A percentile compares a stretch with the other conserved stretches of the same genome.
phyloP scores from a whole-genome alignment of 805 yeast species.

The Ogataea methylovora region DNA sequence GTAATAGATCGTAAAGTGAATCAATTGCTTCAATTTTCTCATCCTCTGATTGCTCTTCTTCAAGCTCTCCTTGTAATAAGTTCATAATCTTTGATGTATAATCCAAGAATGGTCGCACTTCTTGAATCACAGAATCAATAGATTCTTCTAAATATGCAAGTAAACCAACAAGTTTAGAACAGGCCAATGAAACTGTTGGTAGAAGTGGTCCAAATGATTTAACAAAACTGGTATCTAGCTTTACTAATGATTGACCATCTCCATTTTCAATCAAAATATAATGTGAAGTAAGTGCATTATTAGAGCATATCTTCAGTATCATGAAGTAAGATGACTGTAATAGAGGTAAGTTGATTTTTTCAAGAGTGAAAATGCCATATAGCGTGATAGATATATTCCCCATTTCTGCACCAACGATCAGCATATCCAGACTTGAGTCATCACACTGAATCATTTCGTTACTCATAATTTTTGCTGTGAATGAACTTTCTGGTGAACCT shows the following conservation, averaged over 20 bases:
- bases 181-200: constrained; percentile 24
- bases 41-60: constrained; percentile 2
- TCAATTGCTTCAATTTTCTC: constrained; percentile 24
- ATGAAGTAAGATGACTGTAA: constrained; percentile 8
- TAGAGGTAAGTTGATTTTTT: constrained; percentile 14
- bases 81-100: constrained; percentile 27
- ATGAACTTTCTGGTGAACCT: constrained; percentile 3
- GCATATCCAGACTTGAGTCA: constrained; percentile 19
- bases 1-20: constrained; percentile 37
- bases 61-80: constrained; percentile 28
- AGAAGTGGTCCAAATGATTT: constrained; percentile 20
- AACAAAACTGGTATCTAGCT: constrained; percentile 20
- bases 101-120: constrained; percentile 29
- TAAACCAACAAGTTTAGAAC: constrained; percentile 28
- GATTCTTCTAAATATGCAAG: constrained; percentile 27
- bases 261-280: constrained; percentile 15
- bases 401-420: constrained; percentile 19
- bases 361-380: constrained; percentile 27
- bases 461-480: constrained; percentile 14
- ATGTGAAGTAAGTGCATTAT: constrained; percentile 16
- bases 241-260: constrained; percentile 12
- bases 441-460: constrained; percentile 16
- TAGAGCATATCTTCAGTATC: constrained; percentile 12
- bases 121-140: constrained; percentile 19
- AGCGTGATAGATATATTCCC: constrained; percentile 18